Conservation (phyloP, 164 flowering plant species). For the Annona cherimola region DNA sequence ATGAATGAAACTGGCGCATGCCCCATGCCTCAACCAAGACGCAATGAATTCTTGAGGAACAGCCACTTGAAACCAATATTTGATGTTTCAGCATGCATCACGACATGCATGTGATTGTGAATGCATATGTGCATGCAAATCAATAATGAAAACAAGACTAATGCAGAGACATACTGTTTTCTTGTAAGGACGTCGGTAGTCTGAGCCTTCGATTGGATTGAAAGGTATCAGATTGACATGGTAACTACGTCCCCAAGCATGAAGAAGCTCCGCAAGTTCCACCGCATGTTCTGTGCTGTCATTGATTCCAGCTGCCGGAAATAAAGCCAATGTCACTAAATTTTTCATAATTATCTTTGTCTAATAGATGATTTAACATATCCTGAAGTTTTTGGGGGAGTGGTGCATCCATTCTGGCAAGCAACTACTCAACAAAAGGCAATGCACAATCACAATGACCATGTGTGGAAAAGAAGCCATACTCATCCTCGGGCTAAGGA, state of each 20-base stretch:
- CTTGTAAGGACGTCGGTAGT: slow-evolving; percentile 69
- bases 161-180: slow-evolving; percentile 48
- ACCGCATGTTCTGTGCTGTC: slow-evolving; percentile 70
- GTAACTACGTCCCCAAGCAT: slow-evolving; percentile 72
- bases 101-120: too few relatives aligned
- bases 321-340: background rate
- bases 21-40: too few relatives aligned
- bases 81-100: too few relatives aligned
- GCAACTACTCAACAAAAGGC: background rate
- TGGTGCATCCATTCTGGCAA: background rate
- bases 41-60: too few relatives aligned
- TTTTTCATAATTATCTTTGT: background rate
- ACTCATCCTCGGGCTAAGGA: too few relatives aligned
- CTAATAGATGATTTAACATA: background rate
- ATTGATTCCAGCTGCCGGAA: slow-evolving; percentile 79
- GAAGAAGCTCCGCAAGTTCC: slow-evolving; percentile 86
- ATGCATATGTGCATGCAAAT: background rate
- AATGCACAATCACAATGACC: background rate
- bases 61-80: too few relatives aligned
- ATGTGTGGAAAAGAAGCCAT: background rate
- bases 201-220: slow-evolving; percentile 90
- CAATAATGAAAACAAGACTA: too few relatives aligned
- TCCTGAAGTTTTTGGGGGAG: background rate
- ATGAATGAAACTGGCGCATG: too few relatives aligned
- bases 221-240: slow-evolving; percentile 95